These are phyloP conservation scores for Sphagnum magellanicum DNA, from an alignment of 228 moss, liverwort and hornwort genomes.

Conservation along the genomic window DNA sequence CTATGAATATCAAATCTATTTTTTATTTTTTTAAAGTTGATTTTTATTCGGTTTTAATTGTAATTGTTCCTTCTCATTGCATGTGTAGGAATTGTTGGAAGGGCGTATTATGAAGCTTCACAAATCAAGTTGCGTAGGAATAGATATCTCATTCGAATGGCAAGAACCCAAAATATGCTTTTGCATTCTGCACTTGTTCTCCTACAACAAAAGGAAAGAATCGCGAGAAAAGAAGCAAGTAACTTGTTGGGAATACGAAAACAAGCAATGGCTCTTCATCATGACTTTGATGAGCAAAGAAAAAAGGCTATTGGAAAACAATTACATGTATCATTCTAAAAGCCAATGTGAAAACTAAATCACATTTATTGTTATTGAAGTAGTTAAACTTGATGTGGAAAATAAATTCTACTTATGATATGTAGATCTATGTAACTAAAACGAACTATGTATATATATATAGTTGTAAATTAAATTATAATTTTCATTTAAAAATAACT, in stretches of 20 bases:
- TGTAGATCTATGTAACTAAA: background rate
- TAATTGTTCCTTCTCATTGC: too few species aligned
- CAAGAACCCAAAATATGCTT: conserved; percentile 60
- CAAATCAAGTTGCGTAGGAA: conserved; percentile 67
- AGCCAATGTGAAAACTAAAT: background rate
- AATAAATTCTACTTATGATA: background rate
- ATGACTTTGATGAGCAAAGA: conserved; percentile 56
- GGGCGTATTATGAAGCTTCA: conserved; percentile 84
- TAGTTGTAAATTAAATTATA: background rate
- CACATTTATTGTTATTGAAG: background rate
- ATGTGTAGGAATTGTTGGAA: conserved; percentile 55
- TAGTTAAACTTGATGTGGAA: too few species aligned
- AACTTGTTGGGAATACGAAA: conserved; percentile 56
- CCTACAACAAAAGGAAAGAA: conserved; percentile 53
- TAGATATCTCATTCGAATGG: conserved; percentile 47
- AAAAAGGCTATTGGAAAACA: conserved; percentile 51
- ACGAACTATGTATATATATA: background rate
- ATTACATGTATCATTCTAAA: conserved; percentile 24
- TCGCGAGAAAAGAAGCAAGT: conserved; percentile 46
- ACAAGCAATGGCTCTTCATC: conserved; percentile 35
- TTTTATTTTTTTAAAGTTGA: too few species aligned
- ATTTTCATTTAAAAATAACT: background rate
- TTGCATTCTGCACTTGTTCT: conserved; percentile 56
- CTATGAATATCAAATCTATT: too few species aligned
- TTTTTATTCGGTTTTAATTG: too few species aligned